Evolutionary conservation across 225 moss, liverwort and hornwort species (phyloP).

Genomic region (Ulota crispa): DNA sequence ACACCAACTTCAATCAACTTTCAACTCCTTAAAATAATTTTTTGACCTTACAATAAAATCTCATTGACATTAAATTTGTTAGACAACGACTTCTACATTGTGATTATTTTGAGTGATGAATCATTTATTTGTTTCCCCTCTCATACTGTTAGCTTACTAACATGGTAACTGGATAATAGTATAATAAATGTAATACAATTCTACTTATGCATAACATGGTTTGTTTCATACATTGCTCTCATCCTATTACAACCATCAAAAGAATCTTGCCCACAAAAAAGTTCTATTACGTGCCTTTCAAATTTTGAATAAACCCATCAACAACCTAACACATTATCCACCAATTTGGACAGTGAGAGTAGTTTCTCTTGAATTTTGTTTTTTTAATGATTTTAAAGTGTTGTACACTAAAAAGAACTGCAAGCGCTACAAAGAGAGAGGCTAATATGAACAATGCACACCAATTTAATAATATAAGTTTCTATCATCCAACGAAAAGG

Average conservation of each 20-base stretch:
- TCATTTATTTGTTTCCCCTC: background rate
- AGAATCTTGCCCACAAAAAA: background rate
- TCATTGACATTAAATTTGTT: too few relatives aligned
- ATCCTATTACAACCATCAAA: too few relatives aligned
- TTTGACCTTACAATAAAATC: background rate
- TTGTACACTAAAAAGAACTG: too few relatives aligned
- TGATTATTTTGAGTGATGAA: too few relatives aligned
- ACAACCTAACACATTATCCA: too few relatives aligned
- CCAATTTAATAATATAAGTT: accelerated
- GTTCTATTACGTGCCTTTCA: background rate
- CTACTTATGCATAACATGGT: too few relatives aligned
- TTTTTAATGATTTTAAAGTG: background rate
- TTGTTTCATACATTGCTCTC: background rate
- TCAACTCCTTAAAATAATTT: too few relatives aligned
- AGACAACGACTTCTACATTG: too few relatives aligned
- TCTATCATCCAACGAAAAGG: background rate
- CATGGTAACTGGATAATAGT: too few relatives aligned
- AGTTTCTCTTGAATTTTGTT: background rate
- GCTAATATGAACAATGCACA: too few relatives aligned
- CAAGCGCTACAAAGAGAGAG: background rate
- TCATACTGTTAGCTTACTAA: background rate
- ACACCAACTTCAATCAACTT: too few relatives aligned
- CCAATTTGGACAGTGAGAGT: background rate
- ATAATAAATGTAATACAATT: too few relatives aligned
- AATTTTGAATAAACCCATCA: background rate